Conservation (phyloP, 1,284 basidiomycete genomes). For the Ceratobasidium sp. region DNA sequence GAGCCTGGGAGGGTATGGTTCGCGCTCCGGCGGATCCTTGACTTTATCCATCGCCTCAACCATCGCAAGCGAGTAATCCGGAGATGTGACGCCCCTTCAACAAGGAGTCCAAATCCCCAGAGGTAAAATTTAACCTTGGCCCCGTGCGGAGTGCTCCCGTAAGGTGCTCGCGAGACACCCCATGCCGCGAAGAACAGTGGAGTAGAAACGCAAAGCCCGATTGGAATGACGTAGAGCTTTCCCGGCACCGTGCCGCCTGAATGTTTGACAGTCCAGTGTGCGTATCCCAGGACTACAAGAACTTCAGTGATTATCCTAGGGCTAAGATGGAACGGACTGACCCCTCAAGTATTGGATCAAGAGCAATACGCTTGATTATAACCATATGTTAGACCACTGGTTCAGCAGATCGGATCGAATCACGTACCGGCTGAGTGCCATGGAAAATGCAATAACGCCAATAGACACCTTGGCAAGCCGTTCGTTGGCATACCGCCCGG, state of each 20-base stretch:
- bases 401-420: no score
- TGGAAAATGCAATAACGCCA: neutral
- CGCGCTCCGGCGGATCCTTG: neutral
- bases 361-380: neutral
- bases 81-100: slow-evolving; percentile 12
- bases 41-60: neutral
- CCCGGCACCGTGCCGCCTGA: neutral
- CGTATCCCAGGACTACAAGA: neutral
- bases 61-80: neutral
- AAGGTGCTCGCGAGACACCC: neutral
- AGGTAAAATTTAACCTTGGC: slow-evolving; percentile 27
- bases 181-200: slow-evolving; percentile 24
- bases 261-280: neutral
- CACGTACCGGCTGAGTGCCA: slow-evolving; percentile 22
- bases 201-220: neutral
- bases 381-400: neutral
- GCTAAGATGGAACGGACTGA: neutral
- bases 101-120: slow-evolving; percentile 7
- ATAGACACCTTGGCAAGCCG: slow-evolving; percentile 3
- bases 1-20: neutral
- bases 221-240: slow-evolving; percentile 12
- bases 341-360: slow-evolving; percentile 24
- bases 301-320: neutral
- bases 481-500: slow-evolving; percentile 2
- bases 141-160: neutral